Base-by-base conservation (phyloP, 495 filamentous ascomycete species). In the Penicillium ochrochloron region DNA sequence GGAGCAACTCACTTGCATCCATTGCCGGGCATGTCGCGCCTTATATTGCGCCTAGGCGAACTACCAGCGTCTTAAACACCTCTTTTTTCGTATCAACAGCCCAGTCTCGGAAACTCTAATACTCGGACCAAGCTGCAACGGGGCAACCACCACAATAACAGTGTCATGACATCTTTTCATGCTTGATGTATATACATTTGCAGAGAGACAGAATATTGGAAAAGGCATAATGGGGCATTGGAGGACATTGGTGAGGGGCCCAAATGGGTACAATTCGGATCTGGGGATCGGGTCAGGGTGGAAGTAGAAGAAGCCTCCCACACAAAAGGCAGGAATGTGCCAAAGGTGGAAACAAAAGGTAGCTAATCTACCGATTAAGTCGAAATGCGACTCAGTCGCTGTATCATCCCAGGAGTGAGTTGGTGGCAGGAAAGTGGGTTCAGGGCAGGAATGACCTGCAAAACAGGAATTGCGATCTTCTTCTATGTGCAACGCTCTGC, bases 141-240 rank as follows among this genome's bases (percentile, higher is more conserved):
- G 10, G 42, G 42, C 17, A 44, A 23, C 44, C 39, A 42, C 6
- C 19, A 55, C 34, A 48, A 48, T 8, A 27, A 54, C 37, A 27
- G 48, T 39, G 34, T 72, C 68, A 57, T 73, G 52, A 34, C 48
- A 61, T 70, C 61, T 66, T 66, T 68, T 70, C 51, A 51, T 60
- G 61, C 55, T 66, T 65, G 64, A 39, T 27, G 57, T 73, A 73
- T 70, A 65, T 73, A 73, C 65, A 66, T 60, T 59, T 55, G 53
- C n/a, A 21, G 21, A 21, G 21, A 14, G 56, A 50, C 17, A 50
- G 39, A 35, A 55, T 31, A 51, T 17, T 14, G 27, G 54, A 41
- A 44, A 57, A 27, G 34, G 34, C 51, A 57, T 51, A 11, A 44
- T 39, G 55, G 57, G 48, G 21, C 51, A 53, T 33, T 46, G 10